These are phyloP conservation scores for Suillus subalutaceus DNA, from an alignment of 768 basidiomycete species.

Conservation along the genomic window DNA sequence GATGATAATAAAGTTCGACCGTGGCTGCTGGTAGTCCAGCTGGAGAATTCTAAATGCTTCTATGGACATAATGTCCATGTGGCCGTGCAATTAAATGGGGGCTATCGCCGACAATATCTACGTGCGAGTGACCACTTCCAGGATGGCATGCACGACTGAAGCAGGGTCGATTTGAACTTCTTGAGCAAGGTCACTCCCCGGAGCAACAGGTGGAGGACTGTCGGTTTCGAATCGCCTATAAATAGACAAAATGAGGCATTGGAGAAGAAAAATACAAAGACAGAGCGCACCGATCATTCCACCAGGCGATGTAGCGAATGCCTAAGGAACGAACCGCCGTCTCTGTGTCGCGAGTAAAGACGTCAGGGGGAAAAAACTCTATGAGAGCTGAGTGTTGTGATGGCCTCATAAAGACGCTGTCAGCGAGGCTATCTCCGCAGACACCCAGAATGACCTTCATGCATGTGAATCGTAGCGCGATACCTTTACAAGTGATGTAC, in stretches of 20 bases:
- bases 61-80: background rate
- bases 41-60: background rate
- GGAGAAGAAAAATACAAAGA: conserved; percentile 6
- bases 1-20: background rate
- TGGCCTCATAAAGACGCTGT: conserved; percentile 70
- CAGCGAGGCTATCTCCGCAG: conserved; percentile 63
- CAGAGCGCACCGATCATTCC: conserved; percentile 38
- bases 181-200: conserved; percentile 23
- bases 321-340: conserved; percentile 55
- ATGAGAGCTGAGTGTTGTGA: conserved; percentile 63
- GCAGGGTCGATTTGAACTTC: conserved; percentile 42
- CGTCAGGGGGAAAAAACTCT: conserved; percentile 75
- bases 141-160: conserved; percentile 45
- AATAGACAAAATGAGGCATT: conserved; percentile 10
- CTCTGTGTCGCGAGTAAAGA: conserved; percentile 66
- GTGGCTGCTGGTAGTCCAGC: background rate
- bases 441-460: conserved; percentile 62
- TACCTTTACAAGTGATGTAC: conserved; percentile 11
- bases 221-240: conserved; percentile 39
- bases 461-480: conserved; percentile 10
- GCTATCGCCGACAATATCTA: background rate
- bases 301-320: conserved; percentile 64
- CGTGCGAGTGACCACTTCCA: background rate
- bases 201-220: conserved; percentile 37
- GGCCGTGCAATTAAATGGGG: background rate